Conservation (phyloP, 306 rosid species). For the Rosa persica region DNA sequence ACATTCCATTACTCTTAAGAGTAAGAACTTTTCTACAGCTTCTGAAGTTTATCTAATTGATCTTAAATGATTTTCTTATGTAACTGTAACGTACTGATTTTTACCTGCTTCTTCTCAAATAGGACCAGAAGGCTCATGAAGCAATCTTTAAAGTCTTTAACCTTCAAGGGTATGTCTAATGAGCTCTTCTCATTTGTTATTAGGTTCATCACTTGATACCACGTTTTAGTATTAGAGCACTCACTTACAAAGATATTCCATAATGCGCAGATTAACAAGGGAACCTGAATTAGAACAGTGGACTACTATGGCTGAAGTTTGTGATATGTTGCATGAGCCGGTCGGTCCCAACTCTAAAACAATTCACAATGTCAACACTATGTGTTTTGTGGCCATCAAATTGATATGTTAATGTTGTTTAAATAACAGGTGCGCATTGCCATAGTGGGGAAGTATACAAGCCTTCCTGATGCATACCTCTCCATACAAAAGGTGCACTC, state of each 20-base stretch:
- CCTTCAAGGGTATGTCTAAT: conserved; percentile 42
- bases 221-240: neutral
- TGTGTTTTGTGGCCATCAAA: conserved; percentile 7
- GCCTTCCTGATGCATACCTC: conserved; percentile 88
- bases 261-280: conserved; percentile 34
- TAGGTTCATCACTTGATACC: conserved; percentile 3
- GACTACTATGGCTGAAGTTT: conserved; percentile 42
- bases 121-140: conserved; percentile 54
- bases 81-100: conserved; percentile 1
- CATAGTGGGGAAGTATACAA: conserved; percentile 95
- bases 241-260: conserved; percentile 16
- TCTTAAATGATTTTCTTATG: neutral
- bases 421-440: conserved; percentile 78
- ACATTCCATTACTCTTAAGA: conserved; percentile 80
- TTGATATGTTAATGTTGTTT: conserved; percentile 6
- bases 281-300: conserved; percentile 43
- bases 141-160: conserved; percentile 46
- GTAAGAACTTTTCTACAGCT: conserved; percentile 41
- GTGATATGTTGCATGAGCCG: conserved; percentile 44
- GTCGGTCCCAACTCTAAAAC: conserved; percentile 23
- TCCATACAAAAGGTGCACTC: conserved; percentile 75
- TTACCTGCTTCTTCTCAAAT: conserved; percentile 9
- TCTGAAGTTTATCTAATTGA: neutral
- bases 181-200: neutral
- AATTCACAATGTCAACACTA: conserved; percentile 13